Conservation (phyloP, 805 yeast genomes). For the Yarrowia sp. region DNA sequence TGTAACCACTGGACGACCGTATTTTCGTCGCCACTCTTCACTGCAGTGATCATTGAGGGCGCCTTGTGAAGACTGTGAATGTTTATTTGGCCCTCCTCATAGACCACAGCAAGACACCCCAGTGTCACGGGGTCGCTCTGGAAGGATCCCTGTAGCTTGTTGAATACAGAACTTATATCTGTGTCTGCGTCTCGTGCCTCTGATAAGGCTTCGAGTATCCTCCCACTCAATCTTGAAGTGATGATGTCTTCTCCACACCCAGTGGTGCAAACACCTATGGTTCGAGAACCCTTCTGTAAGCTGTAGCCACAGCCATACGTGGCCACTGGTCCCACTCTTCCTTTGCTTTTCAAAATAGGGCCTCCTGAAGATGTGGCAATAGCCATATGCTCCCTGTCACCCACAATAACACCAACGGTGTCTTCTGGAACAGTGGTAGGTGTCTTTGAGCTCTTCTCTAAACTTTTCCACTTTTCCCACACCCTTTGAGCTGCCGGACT, state of each 20-base stretch:
- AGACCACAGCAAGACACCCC: background rate
- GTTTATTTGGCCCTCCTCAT: slow-evolving; percentile 1
- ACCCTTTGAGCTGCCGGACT: background rate
- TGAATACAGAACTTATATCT: background rate
- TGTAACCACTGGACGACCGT: background rate
- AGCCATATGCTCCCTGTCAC: slow-evolving; percentile 33
- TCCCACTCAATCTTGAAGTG: slow-evolving; percentile 33
- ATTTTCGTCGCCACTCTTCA: background rate
- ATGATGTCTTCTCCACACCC: slow-evolving; percentile 45
- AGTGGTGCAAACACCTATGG: slow-evolving; percentile 35
- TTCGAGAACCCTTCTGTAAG: slow-evolving; percentile 25
- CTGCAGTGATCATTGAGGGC: background rate
- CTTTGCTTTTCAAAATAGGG: slow-evolving; percentile 38
- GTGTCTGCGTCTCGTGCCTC: background rate
- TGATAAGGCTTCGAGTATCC: background rate
- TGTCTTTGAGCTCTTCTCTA: background rate
- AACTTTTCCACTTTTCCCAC: background rate
- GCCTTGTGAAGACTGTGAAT: background rate
- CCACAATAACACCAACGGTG: slow-evolving; percentile 43
- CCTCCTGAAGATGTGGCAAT: slow-evolving; percentile 45
- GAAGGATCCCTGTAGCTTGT: background rate
- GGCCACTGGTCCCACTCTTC: slow-evolving; percentile 45
- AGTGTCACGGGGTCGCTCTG: slow-evolving; percentile 4
- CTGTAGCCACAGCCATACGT: slow-evolving; percentile 40
- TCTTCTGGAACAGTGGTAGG: slow-evolving; percentile 32